Evolutionary conservation across 129 eudicot species (phyloP), one percentile per base, ranked within the genome.

Genomic region (Saussurea involucrata): DNA sequence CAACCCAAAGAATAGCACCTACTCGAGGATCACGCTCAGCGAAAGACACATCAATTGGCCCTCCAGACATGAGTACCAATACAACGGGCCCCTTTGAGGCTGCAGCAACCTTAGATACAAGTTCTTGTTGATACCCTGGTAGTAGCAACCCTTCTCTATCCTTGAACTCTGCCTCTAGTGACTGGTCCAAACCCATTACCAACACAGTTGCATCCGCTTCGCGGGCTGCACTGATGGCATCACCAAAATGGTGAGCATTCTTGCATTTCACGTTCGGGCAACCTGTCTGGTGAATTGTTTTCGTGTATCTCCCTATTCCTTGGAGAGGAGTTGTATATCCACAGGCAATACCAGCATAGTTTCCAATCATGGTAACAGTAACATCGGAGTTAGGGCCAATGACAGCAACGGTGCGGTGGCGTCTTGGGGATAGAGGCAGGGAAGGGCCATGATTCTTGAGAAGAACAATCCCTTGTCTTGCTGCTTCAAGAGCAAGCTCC

Each of bases 301-400:
- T 83, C 1, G 93, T 71, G 78, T 92, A 90, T 80, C 79, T 85
- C 53, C 81, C 76, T 63, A 92, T 84, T 78, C 98, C 98, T 83
- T 86, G 93, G 21, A 92, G 80, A 20, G 98, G 96, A 37, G 86
- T 82, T 78, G 93, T 86, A 68, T 87, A 92, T 46, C 90, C 90
- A 73, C 98, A 92, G 13, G 98, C 93, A 42, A 86, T 61, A 68
- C 97, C 98, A 5, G 98, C 98, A 77, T 93, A 93, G 70, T 93
- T 93, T n/a, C 98, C 98, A 10, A 93, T 87, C 98, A 93, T 93
- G 13, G 96, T 89, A 34, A 83, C 85, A 0, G 93, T 93, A 15
- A 81, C 98, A 81, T 93, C 92, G 3, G 97, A 87, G 55, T 93
- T 89, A 33, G 98, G 98, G 22, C 98, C 98, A 37, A 93, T 93